These are phyloP conservation scores for Comarum palustre DNA, from an alignment of 306 rosid species.

Conservation along the genomic window DNA sequence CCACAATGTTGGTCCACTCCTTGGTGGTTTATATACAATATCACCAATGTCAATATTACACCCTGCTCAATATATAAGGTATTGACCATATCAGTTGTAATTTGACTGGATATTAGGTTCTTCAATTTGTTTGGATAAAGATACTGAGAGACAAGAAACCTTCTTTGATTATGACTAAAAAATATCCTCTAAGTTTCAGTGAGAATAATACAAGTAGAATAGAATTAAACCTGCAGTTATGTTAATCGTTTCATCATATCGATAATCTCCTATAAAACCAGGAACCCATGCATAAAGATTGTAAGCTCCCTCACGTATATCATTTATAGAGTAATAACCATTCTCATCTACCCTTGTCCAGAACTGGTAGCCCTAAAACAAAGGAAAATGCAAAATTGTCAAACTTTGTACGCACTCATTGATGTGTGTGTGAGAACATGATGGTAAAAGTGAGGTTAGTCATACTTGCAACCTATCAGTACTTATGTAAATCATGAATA, in stretches of 20 bases:
- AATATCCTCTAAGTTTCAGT: background rate
- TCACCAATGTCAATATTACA: constrained; percentile 52
- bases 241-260: constrained; percentile 37
- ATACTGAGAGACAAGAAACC: background rate
- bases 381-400: constrained; percentile 8
- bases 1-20: constrained; percentile 88
- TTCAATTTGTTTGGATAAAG: background rate
- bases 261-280: constrained; percentile 74
- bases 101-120: background rate
- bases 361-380: constrained; percentile 15
- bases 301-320: constrained; percentile 52
- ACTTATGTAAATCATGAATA: background rate
- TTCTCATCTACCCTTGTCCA: constrained; percentile 67
- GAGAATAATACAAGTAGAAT: background rate
- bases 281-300: constrained; percentile 74
- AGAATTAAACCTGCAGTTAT: constrained; percentile 52
- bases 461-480: background rate
- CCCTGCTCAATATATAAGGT: constrained; percentile 34
- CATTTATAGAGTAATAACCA: constrained; percentile 54
- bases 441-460: background rate
- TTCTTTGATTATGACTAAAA: no score
- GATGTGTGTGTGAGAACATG: background rate
- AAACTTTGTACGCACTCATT: background rate
- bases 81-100: background rate
- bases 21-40: constrained; percentile 62